These are phyloP conservation scores for Fusarium decemcellulare DNA, from an alignment of 2,329 filamentous ascomycete genomes.

Conservation along the genomic window DNA sequence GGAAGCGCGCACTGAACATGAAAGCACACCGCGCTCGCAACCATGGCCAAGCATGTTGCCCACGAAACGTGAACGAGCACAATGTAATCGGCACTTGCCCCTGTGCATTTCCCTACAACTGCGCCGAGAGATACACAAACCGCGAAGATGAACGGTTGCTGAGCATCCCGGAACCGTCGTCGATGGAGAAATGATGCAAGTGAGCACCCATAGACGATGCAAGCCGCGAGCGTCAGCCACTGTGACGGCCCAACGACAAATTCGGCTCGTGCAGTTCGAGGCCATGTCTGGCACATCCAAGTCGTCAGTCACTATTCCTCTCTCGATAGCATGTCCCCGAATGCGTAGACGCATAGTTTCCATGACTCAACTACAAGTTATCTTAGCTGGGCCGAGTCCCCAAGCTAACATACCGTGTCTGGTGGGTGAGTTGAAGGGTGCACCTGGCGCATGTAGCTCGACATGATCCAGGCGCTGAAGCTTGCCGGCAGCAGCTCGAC, in stretches of 20 bases:
- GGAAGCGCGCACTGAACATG: conserved; percentile 17
- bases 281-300: conserved; percentile 34
- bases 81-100: conserved; percentile 41
- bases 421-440: conserved; percentile 21
- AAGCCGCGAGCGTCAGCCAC: conserved; percentile 41
- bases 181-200: conserved; percentile 43
- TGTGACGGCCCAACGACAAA: conserved; percentile 29
- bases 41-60: conserved; percentile 45
- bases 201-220: conserved; percentile 44
- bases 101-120: conserved; percentile 29
- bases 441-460: conserved; percentile 37
- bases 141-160: conserved; percentile 36
- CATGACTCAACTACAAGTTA: not conserved
- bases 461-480: conserved; percentile 41
- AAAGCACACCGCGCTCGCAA: conserved; percentile 33
- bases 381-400: not conserved
- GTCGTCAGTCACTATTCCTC: conserved; percentile 33
- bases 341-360: not conserved
- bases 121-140: conserved; percentile 37
- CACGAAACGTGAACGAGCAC: conserved; percentile 44
- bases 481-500: conserved; percentile 41
- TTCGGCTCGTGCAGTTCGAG: conserved; percentile 21
- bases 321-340: conserved; percentile 6
- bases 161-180: conserved; percentile 35
- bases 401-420: conserved; percentile 34